phyloP scores from a whole-genome alignment of 768 basidiomycete genomes.

The Phlegmacium glaucopus region DNA sequence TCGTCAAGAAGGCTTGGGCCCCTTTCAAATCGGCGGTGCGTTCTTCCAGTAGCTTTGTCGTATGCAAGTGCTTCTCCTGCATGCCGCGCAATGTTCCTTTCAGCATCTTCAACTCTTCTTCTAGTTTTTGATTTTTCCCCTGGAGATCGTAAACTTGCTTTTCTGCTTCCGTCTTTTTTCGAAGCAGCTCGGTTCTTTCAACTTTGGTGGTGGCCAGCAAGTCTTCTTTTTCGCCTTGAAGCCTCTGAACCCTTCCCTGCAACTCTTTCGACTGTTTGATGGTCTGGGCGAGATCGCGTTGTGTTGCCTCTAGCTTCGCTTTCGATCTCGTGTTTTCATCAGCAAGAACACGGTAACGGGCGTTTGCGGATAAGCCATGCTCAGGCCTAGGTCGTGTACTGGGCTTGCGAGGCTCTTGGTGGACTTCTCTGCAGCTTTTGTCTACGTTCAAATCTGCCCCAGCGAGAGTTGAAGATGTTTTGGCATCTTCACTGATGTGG shows the following conservation, averaged over 20 bases:
- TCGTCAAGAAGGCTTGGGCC: slow-evolving; percentile 41
- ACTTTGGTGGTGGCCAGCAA: not conserved
- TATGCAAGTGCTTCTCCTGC: slow-evolving; percentile 16
- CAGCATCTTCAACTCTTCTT: slow-evolving; percentile 3
- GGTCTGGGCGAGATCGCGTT: not conserved
- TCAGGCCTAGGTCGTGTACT: too few species aligned
- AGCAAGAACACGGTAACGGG: not conserved
- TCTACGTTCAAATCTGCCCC: too few species aligned
- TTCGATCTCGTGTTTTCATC: not conserved
- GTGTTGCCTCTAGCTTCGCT: not conserved
- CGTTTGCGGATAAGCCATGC: too few species aligned
- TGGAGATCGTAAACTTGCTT: slow-evolving; percentile 2
- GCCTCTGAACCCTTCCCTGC: not conserved
- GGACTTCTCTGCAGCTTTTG: not conserved
- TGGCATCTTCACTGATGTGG: too few species aligned
- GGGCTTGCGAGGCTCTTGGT: not conserved
- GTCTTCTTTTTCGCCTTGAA: slow-evolving; percentile 5
- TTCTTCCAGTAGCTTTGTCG: slow-evolving; percentile 20
- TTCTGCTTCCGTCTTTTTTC: not conserved
- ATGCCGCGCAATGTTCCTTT: slow-evolving; percentile 12
- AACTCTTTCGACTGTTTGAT: not conserved
- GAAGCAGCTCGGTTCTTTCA: not conserved
- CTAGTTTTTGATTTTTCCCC: slow-evolving; percentile 3
- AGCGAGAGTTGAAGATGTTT: too few species aligned
- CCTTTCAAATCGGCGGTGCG: slow-evolving; percentile 38